Base-by-base conservation (phyloP, 1,284 basidiomycete genomes). In the Sporisorium scitamineum region DNA sequence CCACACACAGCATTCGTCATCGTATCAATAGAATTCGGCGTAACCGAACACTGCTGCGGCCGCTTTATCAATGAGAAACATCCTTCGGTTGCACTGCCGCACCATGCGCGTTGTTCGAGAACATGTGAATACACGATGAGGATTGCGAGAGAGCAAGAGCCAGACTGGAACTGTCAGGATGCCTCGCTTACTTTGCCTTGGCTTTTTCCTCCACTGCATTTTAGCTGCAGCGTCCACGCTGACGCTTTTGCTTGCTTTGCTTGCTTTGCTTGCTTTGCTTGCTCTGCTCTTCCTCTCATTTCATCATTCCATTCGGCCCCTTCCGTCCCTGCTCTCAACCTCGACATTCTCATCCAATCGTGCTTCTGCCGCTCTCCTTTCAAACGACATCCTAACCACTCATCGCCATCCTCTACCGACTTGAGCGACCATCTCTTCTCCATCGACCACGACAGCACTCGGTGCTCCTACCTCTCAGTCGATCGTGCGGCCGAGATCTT, bases 1-100 rank as follows among this genome's bases (percentile, higher is more conserved):
- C 44, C 44, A 24, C 24, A 5, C 20, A 27, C 24, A 47, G 24
- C 44, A 26, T 50, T 50, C 48, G 48, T 50, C n/a, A 50, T 50
- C 29, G 29, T n/a, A 50, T 50, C 47, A 42, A 8, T 5, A 7
- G 18, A 20, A 20, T 9, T 8, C 14, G 34, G 11, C 34, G 6
- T 34, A n/a, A n/a, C n/a, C n/a, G n/a, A n/a, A n/a, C n/a, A n/a
- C n/a, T n/a, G n/a, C n/a, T n/a, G n/a, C n/a, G n/a, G n/a, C n/a
- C n/a, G n/a, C n/a, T n/a, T n/a, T n/a, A n/a, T n/a, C n/a, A n/a
- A n/a, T n/a, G n/a, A n/a, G n/a, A n/a, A n/a, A n/a, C n/a, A n/a
- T n/a, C n/a, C n/a, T 34, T 34, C 11, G 34, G 13, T 3, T 34
- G 34, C 34, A 6, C 34, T 13, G 34, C 34, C 34, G 34, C 34